Evolutionary conservation across 108 stramenopile species (phyloP).

Genomic region (Skeletonema menzelii): DNA sequence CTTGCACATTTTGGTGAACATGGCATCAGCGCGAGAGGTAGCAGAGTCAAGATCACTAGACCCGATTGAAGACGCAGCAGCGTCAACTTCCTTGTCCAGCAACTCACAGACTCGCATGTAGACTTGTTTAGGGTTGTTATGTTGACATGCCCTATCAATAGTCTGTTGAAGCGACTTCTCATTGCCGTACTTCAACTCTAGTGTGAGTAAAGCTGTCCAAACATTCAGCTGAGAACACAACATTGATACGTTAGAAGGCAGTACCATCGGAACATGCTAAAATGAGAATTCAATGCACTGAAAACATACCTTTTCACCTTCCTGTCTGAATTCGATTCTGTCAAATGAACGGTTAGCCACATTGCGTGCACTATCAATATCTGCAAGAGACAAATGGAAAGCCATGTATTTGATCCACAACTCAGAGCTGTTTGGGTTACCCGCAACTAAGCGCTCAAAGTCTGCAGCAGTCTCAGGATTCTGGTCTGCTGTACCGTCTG

Average conservation of each 20-base stretch:
- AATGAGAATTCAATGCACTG: neutral
- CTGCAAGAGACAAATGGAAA: constrained; percentile 90
- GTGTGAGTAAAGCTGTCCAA: constrained; percentile 92
- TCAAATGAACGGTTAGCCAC: constrained; percentile 91
- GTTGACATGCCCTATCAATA: constrained; percentile 83
- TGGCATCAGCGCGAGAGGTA: constrained; percentile 58
- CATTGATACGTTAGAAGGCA: neutral
- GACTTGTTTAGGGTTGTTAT: constrained; percentile 92
- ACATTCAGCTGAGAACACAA: constrained; percentile 76
- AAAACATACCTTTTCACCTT: constrained; percentile 66
- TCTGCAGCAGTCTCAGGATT: constrained; percentile 92
- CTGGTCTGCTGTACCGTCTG: constrained; percentile 88
- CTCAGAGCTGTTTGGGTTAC: constrained; percentile 88
- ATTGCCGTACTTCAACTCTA: constrained; percentile 93
- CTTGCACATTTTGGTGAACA: constrained; percentile 85
- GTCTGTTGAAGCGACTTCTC: constrained; percentile 64
- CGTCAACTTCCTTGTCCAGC: constrained; percentile 69
- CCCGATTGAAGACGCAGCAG: constrained; percentile 32
- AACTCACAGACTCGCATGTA: constrained; percentile 89
- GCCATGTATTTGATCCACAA: constrained; percentile 98
- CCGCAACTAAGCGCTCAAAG: constrained; percentile 93
- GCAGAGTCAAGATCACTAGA: constrained; percentile 28
- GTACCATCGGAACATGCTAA: neutral
- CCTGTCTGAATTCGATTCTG: constrained; percentile 90
- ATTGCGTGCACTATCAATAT: constrained; percentile 87